Base-by-base conservation (phyloP, 2,329 filamentous ascomycete species). In the Botrytis galanthina region DNA sequence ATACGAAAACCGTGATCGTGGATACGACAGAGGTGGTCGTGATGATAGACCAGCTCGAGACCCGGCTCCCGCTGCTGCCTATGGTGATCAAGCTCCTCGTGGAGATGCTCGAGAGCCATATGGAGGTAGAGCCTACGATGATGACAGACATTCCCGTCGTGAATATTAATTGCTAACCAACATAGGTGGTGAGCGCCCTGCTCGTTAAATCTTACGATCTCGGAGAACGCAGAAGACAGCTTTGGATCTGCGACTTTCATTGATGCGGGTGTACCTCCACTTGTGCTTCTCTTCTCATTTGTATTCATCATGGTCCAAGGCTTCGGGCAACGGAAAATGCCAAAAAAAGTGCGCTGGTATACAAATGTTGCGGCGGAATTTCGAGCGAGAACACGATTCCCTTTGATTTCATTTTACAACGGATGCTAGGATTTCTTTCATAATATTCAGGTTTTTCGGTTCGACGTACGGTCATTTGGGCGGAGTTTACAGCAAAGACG, bases 21-120 rank as follows among this genome's bases (percentile, higher is more conserved):
- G 60, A 71, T 78, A 80, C 74, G 80, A 81, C 42, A 83, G 84
- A 74, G 84, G 84, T 75, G 84, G 87, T 74, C 87, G 89, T 70
- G 85, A 86, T 70, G 87, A 89, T 67, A 81, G 82, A 72, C 81
- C 82, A 77, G 78, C 82, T 78, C 83, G 83, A 73, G 83, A 84
- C 74, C 78, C 76, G 74, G 76, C 79, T 72, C 82, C 83, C 46
- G 80, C 82, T 76, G 78, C 83, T 69, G 81, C 82, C 76, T 85
- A 84, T 78, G 82, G 81, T 77, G 84, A 85, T 76, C 73, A 83
- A 77, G 83, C 80, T 77, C 80, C 83, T 78, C 83, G 83, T 78
- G 81, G 79, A 77, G 84, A 85, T 29, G 79, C 80, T 74, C 81
- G 83, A 76, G 83, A 85, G 76, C 81, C 83, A 78, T 85, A 85